Evolutionary conservation across 768 basidiomycete species (phyloP).

Genomic region (Boletus sensibilis): DNA sequence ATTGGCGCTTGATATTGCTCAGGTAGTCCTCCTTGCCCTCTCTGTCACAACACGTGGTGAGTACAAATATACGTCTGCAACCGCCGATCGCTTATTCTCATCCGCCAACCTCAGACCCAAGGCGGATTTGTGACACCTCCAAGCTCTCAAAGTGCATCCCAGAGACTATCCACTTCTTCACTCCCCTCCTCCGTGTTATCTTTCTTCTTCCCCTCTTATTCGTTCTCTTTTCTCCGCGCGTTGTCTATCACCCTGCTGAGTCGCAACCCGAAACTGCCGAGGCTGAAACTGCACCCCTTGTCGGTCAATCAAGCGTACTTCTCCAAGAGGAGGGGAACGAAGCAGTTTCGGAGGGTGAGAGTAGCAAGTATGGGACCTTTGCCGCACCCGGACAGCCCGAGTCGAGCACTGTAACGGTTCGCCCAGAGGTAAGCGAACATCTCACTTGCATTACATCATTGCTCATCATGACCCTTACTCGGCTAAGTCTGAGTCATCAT

Average conservation of each 20-base stretch:
- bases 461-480: not conserved
- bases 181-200: slow-evolving; percentile 66
- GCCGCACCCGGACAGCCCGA: slow-evolving; percentile 22
- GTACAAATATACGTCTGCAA: slow-evolving; percentile 10
- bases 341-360: slow-evolving; percentile 34
- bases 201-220: slow-evolving; percentile 59
- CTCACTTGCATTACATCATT: not conserved
- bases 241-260: slow-evolving; percentile 49
- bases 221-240: slow-evolving; percentile 60
- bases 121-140: slow-evolving; percentile 18
- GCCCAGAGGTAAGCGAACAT: slow-evolving; percentile 10
- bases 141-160: slow-evolving; percentile 32
- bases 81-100: not conserved
- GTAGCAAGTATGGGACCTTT: slow-evolving; percentile 78
- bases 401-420: not conserved
- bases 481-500: slow-evolving; percentile 16
- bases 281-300: slow-evolving; percentile 26
- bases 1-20: slow-evolving; percentile 57
- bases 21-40: slow-evolving; percentile 54
- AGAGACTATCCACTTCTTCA: slow-evolving; percentile 47
- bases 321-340: slow-evolving; percentile 49
- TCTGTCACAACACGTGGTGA: slow-evolving; percentile 37
- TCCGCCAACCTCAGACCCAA: slow-evolving; percentile 11
- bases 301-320: slow-evolving; percentile 48
- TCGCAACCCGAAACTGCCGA: slow-evolving; percentile 19